Conservation (phyloP, 1,284 basidiomycete genomes). For the Apiotrichum mycotoxinovorans region DNA sequence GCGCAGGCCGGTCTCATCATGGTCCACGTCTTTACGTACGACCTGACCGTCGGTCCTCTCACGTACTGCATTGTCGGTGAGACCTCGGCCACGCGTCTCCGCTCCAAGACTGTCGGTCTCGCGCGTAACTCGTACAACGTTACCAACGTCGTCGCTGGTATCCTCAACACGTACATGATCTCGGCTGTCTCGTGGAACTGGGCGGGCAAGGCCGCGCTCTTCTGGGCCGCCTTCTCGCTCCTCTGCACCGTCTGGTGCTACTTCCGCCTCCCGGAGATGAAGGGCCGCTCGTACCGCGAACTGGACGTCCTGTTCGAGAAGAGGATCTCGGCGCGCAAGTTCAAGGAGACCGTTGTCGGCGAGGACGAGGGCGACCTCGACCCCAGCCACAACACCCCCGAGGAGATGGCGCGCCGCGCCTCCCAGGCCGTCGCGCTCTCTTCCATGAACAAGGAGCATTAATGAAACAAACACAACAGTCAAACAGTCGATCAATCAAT, state of each 20-base stretch:
- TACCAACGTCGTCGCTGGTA: slow-evolving; percentile 8
- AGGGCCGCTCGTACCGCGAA: slow-evolving; percentile 48
- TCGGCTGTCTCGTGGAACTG: slow-evolving; percentile 23
- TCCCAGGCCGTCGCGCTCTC: background rate
- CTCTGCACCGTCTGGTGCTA: slow-evolving; percentile 16
- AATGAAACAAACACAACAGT: too few relatives aligned
- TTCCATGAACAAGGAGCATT: background rate
- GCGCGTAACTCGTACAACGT: slow-evolving; percentile 51
- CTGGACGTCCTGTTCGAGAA: slow-evolving; percentile 50
- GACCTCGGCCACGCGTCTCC: slow-evolving; percentile 48
- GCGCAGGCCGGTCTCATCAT: slow-evolving; percentile 22
- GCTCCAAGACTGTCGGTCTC: slow-evolving; percentile 54
- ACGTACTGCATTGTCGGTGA: slow-evolving; percentile 49
- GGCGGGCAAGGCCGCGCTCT: slow-evolving; percentile 40
- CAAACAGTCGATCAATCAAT: too few relatives aligned
- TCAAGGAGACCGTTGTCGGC: slow-evolving; percentile 37
- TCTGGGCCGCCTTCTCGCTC: slow-evolving; percentile 45
- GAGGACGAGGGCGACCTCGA: slow-evolving; percentile 6
- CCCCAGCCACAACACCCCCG: background rate
- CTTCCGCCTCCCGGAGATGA: slow-evolving; percentile 33
- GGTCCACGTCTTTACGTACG: slow-evolving; percentile 27
- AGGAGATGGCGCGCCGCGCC: background rate
- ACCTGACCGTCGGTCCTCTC: slow-evolving; percentile 35
- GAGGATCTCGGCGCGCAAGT: slow-evolving; percentile 43
- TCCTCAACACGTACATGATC: slow-evolving; percentile 22